phyloP scores from a whole-genome alignment of 1,139 yeast genomes.

The Blastobotrys arbuscula region DNA sequence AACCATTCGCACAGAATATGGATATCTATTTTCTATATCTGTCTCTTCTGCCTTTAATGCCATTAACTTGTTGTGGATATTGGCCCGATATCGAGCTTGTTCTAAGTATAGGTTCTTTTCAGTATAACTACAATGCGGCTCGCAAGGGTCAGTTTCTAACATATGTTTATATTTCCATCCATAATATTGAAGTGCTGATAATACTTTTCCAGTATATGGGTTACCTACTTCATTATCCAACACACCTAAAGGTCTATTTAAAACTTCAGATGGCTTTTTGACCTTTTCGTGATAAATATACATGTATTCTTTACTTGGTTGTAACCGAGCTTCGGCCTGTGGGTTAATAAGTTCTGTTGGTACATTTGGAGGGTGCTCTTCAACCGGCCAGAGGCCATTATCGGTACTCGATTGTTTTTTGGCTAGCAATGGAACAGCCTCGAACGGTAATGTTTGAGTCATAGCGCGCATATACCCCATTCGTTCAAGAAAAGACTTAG shows the following conservation, averaged over 20 bases:
- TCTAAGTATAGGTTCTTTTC: conserved; percentile 3
- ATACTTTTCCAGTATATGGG: neutral
- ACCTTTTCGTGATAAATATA: neutral
- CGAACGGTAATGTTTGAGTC: neutral
- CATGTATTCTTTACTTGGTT: neutral
- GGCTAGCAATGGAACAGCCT: neutral
- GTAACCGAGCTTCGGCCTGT: neutral
- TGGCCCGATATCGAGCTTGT: neutral
- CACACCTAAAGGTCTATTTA: neutral
- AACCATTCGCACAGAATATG: neutral
- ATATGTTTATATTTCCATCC: neutral
- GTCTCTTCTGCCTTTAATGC: neutral
- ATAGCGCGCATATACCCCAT: neutral
- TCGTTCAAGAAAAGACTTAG: neutral
- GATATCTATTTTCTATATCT: neutral
- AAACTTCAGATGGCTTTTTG: neutral
- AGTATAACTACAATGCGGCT: neutral
- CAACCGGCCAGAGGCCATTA: too few species aligned
- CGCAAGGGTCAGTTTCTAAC: neutral
- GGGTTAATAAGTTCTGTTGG: neutral
- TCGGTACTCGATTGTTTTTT: too few species aligned
- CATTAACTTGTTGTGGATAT: neutral
- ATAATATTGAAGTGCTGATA: neutral
- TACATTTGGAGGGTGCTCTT: neutral
- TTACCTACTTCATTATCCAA: neutral